Conservation (phyloP, 2,329 filamentous ascomycete genomes). For the Cercospora beticola region DNA sequence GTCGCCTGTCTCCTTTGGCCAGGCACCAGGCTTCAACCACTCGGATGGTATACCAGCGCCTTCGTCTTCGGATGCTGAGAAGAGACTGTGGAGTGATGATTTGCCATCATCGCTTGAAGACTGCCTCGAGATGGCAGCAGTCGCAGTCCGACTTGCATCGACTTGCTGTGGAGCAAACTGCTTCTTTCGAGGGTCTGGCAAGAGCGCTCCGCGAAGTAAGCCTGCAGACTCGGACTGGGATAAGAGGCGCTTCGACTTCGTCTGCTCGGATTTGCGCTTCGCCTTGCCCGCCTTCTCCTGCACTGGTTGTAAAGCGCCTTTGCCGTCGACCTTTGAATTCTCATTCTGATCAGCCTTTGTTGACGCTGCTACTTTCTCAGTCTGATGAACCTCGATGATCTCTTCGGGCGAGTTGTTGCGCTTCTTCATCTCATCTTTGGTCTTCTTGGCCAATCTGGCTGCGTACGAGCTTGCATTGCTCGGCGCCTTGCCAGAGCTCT, state of each 20-base stretch:
- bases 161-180: neutral
- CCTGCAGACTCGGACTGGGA: neutral
- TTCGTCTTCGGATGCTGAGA: neutral
- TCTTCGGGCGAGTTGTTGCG: neutral
- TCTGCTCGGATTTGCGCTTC: neutral
- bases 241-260: neutral
- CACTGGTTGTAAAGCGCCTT: neutral
- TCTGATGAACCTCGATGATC: neutral
- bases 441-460: neutral
- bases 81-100: neutral
- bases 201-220: neutral
- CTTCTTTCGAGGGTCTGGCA: neutral
- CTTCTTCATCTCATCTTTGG: neutral
- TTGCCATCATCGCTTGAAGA: neutral
- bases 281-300: neutral
- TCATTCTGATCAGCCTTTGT: neutral
- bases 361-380: neutral
- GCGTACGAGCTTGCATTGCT: constrained; percentile 3
- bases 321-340: neutral
- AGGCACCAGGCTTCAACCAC: neutral
- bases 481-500: neutral
- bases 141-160: neutral
- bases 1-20: neutral
- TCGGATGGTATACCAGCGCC: neutral
- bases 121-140: neutral